Conservation (phyloP, 139 green algal genomes). For the Mychonastes homosphaera region DNA sequence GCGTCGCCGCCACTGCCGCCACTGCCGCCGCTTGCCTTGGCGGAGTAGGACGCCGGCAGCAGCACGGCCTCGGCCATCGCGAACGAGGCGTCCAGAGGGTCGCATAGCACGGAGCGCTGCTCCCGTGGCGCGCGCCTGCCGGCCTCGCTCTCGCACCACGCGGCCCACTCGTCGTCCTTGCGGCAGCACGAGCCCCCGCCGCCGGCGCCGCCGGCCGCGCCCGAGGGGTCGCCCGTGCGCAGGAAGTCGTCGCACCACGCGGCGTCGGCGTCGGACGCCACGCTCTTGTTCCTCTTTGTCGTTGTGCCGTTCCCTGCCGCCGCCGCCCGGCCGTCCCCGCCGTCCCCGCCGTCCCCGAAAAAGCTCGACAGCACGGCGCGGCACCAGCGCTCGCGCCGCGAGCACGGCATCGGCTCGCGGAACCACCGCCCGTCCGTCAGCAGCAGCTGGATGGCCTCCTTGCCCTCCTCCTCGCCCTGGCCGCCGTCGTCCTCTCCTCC, state of each 20-base stretch:
- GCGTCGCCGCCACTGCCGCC: neutral
- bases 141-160: slow-evolving; percentile 40
- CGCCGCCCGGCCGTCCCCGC: neutral
- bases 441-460: slow-evolving; percentile 49
- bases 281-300: neutral
- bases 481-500: neutral
- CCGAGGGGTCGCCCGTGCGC: no score
- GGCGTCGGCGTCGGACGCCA: slow-evolving; percentile 1
- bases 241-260: slow-evolving; percentile 44
- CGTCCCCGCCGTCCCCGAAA: neutral
- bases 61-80: neutral
- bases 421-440: slow-evolving; percentile 59
- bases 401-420: slow-evolving; percentile 50
- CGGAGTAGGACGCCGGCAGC: neutral
- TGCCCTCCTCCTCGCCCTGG: slow-evolving; percentile 15
- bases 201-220: slow-evolving; percentile 12
- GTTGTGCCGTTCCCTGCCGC: neutral
- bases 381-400: slow-evolving; percentile 26
- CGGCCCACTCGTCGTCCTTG: slow-evolving; percentile 33
- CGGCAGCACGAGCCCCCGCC: slow-evolving; percentile 41
- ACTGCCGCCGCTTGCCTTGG: neutral
- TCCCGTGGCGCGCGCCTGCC: neutral
- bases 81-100: neutral
- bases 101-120: neutral
- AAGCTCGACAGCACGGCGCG: neutral